Evolutionary conservation across 1,284 basidiomycete species (phyloP).

Genomic region (Ceratobasidium sp.): DNA sequence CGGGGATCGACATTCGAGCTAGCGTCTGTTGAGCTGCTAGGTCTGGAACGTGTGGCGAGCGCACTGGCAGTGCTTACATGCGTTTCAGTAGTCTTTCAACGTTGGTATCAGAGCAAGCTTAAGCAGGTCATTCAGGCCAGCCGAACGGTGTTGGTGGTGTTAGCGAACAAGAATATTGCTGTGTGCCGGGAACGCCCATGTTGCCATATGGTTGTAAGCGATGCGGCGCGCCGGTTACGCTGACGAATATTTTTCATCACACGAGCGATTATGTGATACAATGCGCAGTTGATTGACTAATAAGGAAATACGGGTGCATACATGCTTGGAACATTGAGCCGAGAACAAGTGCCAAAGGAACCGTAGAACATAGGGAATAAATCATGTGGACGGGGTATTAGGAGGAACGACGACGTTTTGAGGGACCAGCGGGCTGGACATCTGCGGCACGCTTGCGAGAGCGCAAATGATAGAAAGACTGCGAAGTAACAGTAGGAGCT

Average conservation of each 20-base stretch:
- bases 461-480: not conserved
- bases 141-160: not conserved
- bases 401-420: constrained; percentile 10
- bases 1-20: not conserved
- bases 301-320: too few species aligned
- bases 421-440: constrained; percentile 21
- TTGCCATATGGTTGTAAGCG: constrained; percentile 10
- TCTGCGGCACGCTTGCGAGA: constrained; percentile 12
- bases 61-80: not conserved
- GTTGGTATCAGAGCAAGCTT: not conserved
- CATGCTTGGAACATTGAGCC: too few species aligned
- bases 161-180: not conserved
- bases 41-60: not conserved
- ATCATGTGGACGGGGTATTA: not conserved
- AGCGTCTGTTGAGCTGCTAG: not conserved
- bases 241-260: not conserved
- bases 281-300: too few species aligned
- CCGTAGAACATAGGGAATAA: too few species aligned
- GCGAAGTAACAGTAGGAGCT: not conserved
- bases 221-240: too few species aligned
- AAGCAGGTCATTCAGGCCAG: not conserved
- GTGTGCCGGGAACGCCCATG: not conserved
- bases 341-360: too few species aligned
- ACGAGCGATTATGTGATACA: not conserved
- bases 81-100: not conserved